Base-by-base conservation (phyloP, 1,139 yeast genomes). In the Komagataea norvegica region DNA sequence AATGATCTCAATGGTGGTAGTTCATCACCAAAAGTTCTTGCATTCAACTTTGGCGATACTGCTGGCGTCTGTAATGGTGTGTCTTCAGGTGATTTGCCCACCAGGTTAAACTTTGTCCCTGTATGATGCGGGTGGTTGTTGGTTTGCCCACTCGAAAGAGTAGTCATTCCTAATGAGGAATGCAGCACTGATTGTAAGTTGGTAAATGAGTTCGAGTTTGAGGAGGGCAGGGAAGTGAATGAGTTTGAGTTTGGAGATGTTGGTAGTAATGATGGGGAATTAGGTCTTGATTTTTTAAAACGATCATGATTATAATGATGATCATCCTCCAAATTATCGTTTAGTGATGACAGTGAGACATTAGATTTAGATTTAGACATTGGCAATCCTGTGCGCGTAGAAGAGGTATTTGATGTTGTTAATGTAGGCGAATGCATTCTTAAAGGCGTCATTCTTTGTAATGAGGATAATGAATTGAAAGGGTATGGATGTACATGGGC, bases 221-320 rank as follows among this genome's bases (percentile, higher is more conserved):
- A 38, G 5, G 49, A 41, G 47, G 24, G 64, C 48, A 41, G 29
- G 8, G 67, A 61, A 2, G 65, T 51, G 36, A 61, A 57, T 3
- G 61, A 36, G 45, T 17, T 56, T 45, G 37, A 53, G n/a, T 72
- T 70, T 4, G 87, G 86, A 0, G 85, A 80, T 29, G 80, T 74
- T 14, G 82, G 76, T 10, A 23, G 32, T 23, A 69, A 51, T 1
- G 78, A 72, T 34, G 87, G 89, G n/a, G 89, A 79, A 56, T 77
- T 82, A 28, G 94, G 94, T 46, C 93, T 65, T 33, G 91, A 79
- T 51, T 73, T 76, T 54, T 82, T 81, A 35, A 77, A 64, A 37
- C 79, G 67, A 36, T 64, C 67, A 40, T 54, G 70, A 70, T 56
- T 66, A 61, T 44, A 73, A 64, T 50, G 67, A 42, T 71, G 74